phyloP scores from a whole-genome alignment of 345 rosid genomes.

The Syzygium grande region DNA sequence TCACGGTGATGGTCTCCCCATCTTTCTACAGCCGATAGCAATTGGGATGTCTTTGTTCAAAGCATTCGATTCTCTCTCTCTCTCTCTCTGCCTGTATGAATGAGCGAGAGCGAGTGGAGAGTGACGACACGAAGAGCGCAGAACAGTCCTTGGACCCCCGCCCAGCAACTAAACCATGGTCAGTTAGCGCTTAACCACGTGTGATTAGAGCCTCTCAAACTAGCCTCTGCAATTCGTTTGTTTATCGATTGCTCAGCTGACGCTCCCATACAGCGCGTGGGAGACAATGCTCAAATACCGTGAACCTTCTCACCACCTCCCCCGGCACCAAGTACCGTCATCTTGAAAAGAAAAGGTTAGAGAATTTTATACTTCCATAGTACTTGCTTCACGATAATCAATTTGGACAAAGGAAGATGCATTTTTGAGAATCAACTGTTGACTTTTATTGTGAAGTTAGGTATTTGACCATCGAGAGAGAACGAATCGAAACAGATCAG shows the following conservation, averaged over 20 bases:
- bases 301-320: too few species aligned
- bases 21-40: neutral
- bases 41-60: constrained; percentile 16
- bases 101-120: neutral
- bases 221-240: neutral
- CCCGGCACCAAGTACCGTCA: neutral
- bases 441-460: neutral
- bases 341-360: neutral
- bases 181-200: neutral
- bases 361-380: neutral
- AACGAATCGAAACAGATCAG: neutral
- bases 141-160: neutral
- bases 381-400: neutral
- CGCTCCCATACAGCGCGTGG: neutral
- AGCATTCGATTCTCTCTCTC: constrained; percentile 18
- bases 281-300: neutral
- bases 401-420: neutral
- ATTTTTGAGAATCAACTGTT: neutral
- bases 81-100: neutral
- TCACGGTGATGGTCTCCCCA: neutral
- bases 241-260: neutral
- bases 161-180: neutral
- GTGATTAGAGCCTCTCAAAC: neutral
- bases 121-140: neutral
- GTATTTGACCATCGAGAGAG: neutral